Base-by-base conservation (phyloP, 208 protist genomes). In the Acanthamoeba rhysodes region DNA sequence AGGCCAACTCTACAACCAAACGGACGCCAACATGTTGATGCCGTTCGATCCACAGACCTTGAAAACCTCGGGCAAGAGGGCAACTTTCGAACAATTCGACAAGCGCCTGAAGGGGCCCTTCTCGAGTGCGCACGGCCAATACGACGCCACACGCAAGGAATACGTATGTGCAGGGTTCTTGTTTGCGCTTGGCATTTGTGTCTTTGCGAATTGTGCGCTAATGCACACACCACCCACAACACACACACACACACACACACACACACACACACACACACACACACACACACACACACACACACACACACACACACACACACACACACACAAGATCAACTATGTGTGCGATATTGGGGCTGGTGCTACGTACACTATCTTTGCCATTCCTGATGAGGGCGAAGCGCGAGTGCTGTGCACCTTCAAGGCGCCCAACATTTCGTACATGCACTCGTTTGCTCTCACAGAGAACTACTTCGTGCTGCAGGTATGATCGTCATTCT, bases 21-120 rank as follows among this genome's bases (percentile, higher is more conserved):
- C 74, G 22, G 74, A 84, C 24, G 74, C 74, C 34, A 84, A 84
- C 74, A 84, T 84, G 74, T 22, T 84, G 74, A 84, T 84, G 74
- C 37, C 32, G 45, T 84, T 84, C 41, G 74, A 84, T 27, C 74
- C 74, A 7, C 34, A 45, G 41, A 55, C 74, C 22, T 27, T 84
- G 18, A 84, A 84, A 24, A 84, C 74, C 34, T 53, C 74, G 4
- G 74, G 74, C 37, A 84, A 84, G 74, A 12, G 34, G 12, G 41
- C 18, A 16, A 84, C 74, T 14, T 84, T 53, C 53, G 74, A 84
- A 41, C 37, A 34, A 12, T 84, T 84, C 27, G 74, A 84, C 74
- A 84, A 53, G 34, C 7, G 74, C 0, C 41, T 84, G 9, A 84
- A 84, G 74, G 74, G 74, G 2, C 74, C 74, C 37, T 84, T 84